phyloP scores from a whole-genome alignment of 2,329 filamentous ascomycete species.

The Penicillium sp. region DNA sequence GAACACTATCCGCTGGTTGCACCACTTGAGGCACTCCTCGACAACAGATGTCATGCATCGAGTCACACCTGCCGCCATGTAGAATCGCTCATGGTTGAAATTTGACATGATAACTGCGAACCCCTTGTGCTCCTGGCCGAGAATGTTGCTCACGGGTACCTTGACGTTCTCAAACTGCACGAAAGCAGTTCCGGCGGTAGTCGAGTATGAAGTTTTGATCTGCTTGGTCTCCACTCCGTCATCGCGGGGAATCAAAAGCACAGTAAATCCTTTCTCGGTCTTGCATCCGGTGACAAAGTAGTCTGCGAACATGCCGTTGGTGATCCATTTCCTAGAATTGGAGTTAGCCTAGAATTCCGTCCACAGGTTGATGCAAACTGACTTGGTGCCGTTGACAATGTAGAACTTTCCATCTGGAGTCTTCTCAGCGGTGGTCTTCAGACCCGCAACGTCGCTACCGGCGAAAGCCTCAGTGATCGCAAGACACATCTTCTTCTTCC shows the following conservation, averaged over 20 bases:
- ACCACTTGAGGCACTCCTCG: conserved; percentile 86
- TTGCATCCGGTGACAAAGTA: conserved; percentile 82
- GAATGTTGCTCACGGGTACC: conserved; percentile 73
- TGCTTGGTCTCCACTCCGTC: conserved; percentile 67
- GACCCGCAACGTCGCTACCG: conserved; percentile 75
- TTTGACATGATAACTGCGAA: conserved; percentile 82
- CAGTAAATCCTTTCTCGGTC: conserved; percentile 76
- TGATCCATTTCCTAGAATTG: conserved; percentile 76
- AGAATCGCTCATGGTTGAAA: conserved; percentile 86
- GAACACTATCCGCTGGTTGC: conserved; percentile 82
- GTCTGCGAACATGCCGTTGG: conserved; percentile 75
- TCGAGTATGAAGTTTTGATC: conserved; percentile 69
- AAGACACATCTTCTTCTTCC: conserved; percentile 84
- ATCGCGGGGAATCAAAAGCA: conserved; percentile 71
- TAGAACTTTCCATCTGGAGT: conserved; percentile 74
- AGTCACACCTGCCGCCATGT: conserved; percentile 67
- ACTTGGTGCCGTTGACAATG: conserved; percentile 51
- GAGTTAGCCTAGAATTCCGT: background rate
- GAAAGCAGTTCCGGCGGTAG: conserved; percentile 74
- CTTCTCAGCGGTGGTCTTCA: conserved; percentile 76
- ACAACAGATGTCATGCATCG: conserved; percentile 68
- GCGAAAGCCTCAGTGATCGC: conserved; percentile 89
- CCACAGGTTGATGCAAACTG: background rate
- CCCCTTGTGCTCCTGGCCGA: conserved; percentile 82
- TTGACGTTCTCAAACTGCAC: conserved; percentile 85